These are phyloP conservation scores for Suhomyces panamericanus DNA, from an alignment of 1,139 yeast species.

Conservation along the genomic window DNA sequence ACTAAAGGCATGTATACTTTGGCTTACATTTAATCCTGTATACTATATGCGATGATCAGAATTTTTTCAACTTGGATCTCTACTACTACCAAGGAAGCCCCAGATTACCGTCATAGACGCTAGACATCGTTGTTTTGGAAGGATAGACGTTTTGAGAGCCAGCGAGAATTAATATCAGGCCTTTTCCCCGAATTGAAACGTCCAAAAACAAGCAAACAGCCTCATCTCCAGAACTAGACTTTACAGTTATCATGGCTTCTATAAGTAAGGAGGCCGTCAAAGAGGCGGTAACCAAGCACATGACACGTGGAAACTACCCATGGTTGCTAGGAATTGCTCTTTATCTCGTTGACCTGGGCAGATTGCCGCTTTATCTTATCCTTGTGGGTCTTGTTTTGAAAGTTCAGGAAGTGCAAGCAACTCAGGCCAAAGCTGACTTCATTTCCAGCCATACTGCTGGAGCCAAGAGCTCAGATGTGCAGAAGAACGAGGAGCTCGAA, in stretches of 20 bases:
- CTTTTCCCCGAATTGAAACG: too few species aligned
- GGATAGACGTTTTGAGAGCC: too few species aligned
- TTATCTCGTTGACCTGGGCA: background rate
- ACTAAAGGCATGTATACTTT: background rate
- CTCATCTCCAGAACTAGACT: background rate
- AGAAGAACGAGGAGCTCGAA: background rate
- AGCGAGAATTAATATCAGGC: too few species aligned
- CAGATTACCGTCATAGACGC: background rate
- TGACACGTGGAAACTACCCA: background rate
- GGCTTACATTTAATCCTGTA: background rate
- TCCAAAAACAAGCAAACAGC: too few species aligned
- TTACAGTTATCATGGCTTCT: background rate
- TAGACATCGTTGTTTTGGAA: background rate
- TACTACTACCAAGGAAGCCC: background rate
- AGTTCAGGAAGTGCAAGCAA: background rate
- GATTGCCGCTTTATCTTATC: background rate
- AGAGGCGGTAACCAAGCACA: background rate
- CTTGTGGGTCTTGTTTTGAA: background rate
- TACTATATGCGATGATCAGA: background rate
- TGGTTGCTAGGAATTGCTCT: background rate
- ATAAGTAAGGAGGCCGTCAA: background rate
- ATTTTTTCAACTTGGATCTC: background rate
- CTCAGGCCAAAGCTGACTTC: background rate
- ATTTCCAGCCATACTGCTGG: background rate
- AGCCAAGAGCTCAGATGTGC: background rate